phyloP scores from a whole-genome alignment of 2,329 filamentous ascomycete genomes.

The Emergomyces africanus region DNA sequence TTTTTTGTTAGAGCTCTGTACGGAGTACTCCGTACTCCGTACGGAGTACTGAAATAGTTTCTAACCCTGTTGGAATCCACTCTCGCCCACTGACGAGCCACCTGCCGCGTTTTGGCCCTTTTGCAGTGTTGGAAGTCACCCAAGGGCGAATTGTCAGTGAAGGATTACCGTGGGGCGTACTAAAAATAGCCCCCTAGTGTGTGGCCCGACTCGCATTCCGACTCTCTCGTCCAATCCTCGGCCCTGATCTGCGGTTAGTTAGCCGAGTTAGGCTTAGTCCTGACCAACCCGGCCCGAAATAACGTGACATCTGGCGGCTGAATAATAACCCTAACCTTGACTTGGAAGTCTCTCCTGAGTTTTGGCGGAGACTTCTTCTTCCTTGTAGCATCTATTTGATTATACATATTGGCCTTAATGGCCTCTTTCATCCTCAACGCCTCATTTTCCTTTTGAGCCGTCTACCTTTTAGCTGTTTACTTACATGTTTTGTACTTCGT shows the following conservation, averaged over 20 bases:
- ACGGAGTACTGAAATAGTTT: too few species aligned
- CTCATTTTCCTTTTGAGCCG: not conserved
- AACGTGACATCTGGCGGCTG: not conserved
- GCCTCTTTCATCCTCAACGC: not conserved
- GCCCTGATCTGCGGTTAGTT: not conserved
- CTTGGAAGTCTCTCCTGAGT: not conserved
- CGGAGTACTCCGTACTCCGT: too few species aligned
- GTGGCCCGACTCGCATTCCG: not conserved
- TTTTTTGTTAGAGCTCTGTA: too few species aligned
- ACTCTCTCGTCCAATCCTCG: not conserved
- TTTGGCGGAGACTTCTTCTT: not conserved
- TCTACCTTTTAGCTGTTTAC: not conserved
- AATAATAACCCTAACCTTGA: not conserved
- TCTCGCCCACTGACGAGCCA: too few species aligned
- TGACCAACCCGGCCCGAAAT: not conserved
- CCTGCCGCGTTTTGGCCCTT: too few species aligned
- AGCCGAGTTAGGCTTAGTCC: not conserved
- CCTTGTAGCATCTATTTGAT: not conserved
- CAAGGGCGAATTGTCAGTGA: not conserved
- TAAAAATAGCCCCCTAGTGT: not conserved
- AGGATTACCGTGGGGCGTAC: not conserved
- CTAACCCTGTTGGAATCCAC: too few species aligned
- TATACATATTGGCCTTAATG: not conserved
- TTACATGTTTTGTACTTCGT: not conserved
- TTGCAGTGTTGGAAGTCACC: too few species aligned